phyloP scores from a whole-genome alignment of 331 rosid genomes.

The Malus hybrid region DNA sequence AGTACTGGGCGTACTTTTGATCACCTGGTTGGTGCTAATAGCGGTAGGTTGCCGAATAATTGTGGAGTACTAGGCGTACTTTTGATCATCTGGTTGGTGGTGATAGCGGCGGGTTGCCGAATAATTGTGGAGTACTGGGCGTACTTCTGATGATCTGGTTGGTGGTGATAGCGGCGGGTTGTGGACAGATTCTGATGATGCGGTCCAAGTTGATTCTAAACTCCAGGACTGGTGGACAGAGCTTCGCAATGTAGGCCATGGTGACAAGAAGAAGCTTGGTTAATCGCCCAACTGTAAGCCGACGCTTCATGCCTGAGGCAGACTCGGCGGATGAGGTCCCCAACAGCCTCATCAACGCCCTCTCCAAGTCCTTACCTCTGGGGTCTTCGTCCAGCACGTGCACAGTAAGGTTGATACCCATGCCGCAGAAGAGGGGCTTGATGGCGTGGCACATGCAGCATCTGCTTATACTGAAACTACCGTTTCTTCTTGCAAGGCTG shows the following conservation, averaged over 20 bases:
- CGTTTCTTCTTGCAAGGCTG: conserved; percentile 97
- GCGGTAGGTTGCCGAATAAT: too few relatives aligned
- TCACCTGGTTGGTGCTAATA: too few relatives aligned
- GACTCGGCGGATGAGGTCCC: conserved; percentile 31
- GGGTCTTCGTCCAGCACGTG: conserved; percentile 42
- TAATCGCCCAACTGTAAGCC: conserved; percentile 89
- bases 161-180: too few relatives aligned
- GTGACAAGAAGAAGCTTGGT: conserved; percentile 86
- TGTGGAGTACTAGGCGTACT: too few relatives aligned
- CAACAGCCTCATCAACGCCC: conserved; percentile 21
- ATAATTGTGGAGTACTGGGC: too few relatives aligned
- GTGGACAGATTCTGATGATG: conserved; percentile 12
- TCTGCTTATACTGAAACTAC: conserved; percentile 35
- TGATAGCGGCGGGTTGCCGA: too few relatives aligned
- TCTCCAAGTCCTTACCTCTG: conserved; percentile 29
- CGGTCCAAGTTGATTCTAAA: conserved; percentile 47
- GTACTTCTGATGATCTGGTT: too few relatives aligned
- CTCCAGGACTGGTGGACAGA: conserved; percentile 83
- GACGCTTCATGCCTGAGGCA: conserved; percentile 91
- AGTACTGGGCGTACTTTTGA: too few relatives aligned
- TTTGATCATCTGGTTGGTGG: too few relatives aligned
- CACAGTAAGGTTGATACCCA: conserved; percentile 47
- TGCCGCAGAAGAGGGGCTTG: conserved; percentile 40
- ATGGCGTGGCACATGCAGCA: conserved; percentile 51
- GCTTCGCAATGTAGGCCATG: conserved; percentile 65